Evolutionary conservation across 768 basidiomycete species (phyloP).

Genomic region (Gymnopilus dilepis): DNA sequence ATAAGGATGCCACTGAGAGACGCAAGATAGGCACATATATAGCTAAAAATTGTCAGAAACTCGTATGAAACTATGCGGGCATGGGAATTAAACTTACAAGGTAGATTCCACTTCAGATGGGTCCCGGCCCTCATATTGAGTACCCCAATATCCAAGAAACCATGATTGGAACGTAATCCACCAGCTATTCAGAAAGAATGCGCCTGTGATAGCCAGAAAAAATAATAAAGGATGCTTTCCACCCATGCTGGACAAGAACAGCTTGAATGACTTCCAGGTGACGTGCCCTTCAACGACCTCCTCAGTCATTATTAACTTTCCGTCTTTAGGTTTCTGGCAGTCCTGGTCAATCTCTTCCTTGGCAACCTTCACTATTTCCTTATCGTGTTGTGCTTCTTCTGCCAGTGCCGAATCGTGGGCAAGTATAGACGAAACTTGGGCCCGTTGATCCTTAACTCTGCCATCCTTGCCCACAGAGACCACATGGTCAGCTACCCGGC

Average conservation of each 20-base stretch:
- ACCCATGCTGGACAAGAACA: slow-evolving; percentile 41
- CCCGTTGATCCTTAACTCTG: slow-evolving; percentile 50
- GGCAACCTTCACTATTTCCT: slow-evolving; percentile 31
- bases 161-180: slow-evolving; percentile 40
- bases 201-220: slow-evolving; percentile 23
- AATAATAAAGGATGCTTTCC: slow-evolving; percentile 41
- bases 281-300: slow-evolving; percentile 52
- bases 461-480: slow-evolving; percentile 60
- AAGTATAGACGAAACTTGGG: slow-evolving; percentile 46
- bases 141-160: slow-evolving; percentile 51
- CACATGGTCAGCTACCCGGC: slow-evolving; percentile 57
- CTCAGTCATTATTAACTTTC: slow-evolving; percentile 67
- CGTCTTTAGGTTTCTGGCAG: slow-evolving; percentile 37
- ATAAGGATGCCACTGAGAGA: background rate
- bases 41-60: slow-evolving; percentile 27
- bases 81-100: slow-evolving; percentile 36
- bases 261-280: slow-evolving; percentile 33
- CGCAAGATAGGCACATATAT: slow-evolving; percentile 4
- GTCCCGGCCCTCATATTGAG: slow-evolving; percentile 41
- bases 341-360: slow-evolving; percentile 20
- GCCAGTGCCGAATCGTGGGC: slow-evolving; percentile 28
- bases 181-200: slow-evolving; percentile 28
- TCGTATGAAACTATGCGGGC: background rate
- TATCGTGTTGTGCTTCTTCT: slow-evolving; percentile 41
- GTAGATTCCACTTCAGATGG: slow-evolving; percentile 37